Evolutionary conservation across 192 early-diverging fungal species (phyloP).

Genomic region (Backusella liffmaniae): DNA sequence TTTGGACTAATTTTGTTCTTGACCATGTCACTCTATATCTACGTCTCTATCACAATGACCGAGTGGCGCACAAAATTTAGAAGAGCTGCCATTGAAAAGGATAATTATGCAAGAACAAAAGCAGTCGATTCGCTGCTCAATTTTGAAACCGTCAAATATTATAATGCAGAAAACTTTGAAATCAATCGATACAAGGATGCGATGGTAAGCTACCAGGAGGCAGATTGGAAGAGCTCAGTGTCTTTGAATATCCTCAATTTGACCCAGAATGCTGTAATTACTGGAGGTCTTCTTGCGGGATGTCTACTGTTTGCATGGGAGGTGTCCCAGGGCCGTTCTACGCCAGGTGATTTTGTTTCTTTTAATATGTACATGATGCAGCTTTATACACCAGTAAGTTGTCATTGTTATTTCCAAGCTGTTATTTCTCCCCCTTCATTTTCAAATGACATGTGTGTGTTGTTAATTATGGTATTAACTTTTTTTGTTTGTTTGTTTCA

Average conservation of each 20-base stretch:
- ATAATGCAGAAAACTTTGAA: slow-evolving; percentile 89
- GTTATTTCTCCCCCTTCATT: not conserved
- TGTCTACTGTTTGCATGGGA: slow-evolving; percentile 82
- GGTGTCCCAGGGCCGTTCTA: slow-evolving; percentile 67
- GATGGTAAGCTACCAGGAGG: slow-evolving; percentile 75
- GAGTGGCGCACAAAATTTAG: slow-evolving; percentile 87
- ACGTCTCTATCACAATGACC: slow-evolving; percentile 78
- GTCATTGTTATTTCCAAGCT: not conserved
- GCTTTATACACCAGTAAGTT: slow-evolving; percentile 83
- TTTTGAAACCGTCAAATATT: slow-evolving; percentile 99
- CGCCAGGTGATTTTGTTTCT: slow-evolving; percentile 83
- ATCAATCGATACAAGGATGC: slow-evolving; percentile 74
- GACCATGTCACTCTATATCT: slow-evolving; percentile 87
- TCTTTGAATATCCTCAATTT: slow-evolving; percentile 82
- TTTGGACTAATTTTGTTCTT: slow-evolving; percentile 84
- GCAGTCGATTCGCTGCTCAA: slow-evolving; percentile 94
- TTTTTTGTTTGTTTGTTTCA: not conserved
- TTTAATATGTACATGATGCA: slow-evolving; percentile 89
- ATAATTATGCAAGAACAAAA: slow-evolving; percentile 80
- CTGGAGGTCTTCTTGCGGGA: slow-evolving; percentile 77
- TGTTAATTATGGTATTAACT: not conserved
- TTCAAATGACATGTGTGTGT: not conserved
- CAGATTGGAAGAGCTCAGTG: slow-evolving; percentile 78
- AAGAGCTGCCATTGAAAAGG: slow-evolving; percentile 78
- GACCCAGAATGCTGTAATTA: slow-evolving; percentile 87